phyloP scores from a whole-genome alignment of 371 early-diverging fungal genomes.

The Lichtheimia ramosa region DNA sequence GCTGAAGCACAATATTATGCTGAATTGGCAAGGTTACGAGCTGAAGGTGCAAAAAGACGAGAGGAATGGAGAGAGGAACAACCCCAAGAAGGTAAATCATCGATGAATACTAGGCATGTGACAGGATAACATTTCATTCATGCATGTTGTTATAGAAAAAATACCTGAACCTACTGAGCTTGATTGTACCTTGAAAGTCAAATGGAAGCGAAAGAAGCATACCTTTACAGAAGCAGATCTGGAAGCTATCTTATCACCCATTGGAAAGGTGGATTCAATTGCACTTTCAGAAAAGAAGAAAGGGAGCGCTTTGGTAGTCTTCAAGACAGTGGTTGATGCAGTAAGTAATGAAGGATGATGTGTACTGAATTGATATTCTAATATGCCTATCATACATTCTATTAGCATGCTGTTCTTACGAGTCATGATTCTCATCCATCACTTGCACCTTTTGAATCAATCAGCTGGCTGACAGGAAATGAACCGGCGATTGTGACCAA shows the following conservation, averaged over 20 bases:
- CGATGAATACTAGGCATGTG: constrained; percentile 10
- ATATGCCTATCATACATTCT: too few species aligned
- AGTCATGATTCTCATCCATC: constrained; percentile 36
- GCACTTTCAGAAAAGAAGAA: constrained; percentile 36
- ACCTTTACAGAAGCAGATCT: constrained; percentile 33
- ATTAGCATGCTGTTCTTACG: constrained; percentile 44
- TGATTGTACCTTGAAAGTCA: constrained; percentile 44
- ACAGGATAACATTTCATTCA: background rate
- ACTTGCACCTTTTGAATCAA: constrained; percentile 34
- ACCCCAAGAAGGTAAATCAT: constrained; percentile 19
- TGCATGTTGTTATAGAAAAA: constrained; percentile 8
- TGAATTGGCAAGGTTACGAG: constrained; percentile 43
- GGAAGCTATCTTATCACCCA: constrained; percentile 17
- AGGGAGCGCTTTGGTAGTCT: constrained; percentile 39
- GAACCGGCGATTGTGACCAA: constrained; percentile 45
- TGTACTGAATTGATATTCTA: background rate
- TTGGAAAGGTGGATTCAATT: constrained; percentile 39
- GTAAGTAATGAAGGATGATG: constrained; percentile 25
- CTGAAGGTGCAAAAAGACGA: constrained; percentile 38
- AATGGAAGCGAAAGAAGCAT: constrained; percentile 47
- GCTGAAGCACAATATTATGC: constrained; percentile 44
- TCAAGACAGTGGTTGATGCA: constrained; percentile 48
- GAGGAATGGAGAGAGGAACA: constrained; percentile 42
- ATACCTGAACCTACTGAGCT: constrained; percentile 34
- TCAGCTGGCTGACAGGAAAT: constrained; percentile 43